Conservation (phyloP, 1,284 basidiomycete species). For the Abortiporus biennis region DNA sequence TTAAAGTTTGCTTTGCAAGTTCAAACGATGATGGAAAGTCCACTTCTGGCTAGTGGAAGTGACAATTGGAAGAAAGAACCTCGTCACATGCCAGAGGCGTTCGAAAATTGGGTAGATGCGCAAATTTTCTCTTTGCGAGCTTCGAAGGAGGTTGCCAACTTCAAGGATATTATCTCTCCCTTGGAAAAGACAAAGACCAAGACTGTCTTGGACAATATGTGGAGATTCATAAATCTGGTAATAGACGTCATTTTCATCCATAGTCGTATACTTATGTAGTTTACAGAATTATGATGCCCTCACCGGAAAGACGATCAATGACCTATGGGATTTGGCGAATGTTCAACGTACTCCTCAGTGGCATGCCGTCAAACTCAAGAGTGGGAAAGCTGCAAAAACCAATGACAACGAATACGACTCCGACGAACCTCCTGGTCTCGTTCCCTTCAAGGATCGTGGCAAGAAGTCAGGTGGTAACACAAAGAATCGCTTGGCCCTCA, state of each 20-base stretch:
- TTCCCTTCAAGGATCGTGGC: conserved; percentile 12
- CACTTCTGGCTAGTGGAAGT: conserved; percentile 47
- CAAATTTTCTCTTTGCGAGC: conserved; percentile 54
- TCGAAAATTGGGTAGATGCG: conserved; percentile 60
- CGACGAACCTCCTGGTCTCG: conserved; percentile 19
- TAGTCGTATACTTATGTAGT: too few species aligned
- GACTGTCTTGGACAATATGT: conserved; percentile 49
- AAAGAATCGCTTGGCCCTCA: conserved; percentile 43
- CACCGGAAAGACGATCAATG: conserved; percentile 49
- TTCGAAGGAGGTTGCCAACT: conserved; percentile 39
- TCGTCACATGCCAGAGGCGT: conserved; percentile 49
- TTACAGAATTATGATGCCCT: conserved; percentile 51
- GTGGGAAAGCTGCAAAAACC: conserved; percentile 20
- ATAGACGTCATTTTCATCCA: conserved; percentile 15
- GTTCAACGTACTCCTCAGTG: conserved; percentile 52
- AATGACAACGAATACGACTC: conserved; percentile 19
- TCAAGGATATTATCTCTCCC: conserved; percentile 53
- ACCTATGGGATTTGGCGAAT: conserved; percentile 58
- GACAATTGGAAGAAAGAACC: conserved; percentile 40
- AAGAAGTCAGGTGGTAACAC: conserved; percentile 21
- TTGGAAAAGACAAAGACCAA: conserved; percentile 47
- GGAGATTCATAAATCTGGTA: conserved; percentile 58
- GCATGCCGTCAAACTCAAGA: conserved; percentile 39
- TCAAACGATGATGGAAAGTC: conserved; percentile 52
- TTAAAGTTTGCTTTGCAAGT: conserved; percentile 54